phyloP scores from a whole-genome alignment of 345 rosid species.

The Sisymbrium irio region DNA sequence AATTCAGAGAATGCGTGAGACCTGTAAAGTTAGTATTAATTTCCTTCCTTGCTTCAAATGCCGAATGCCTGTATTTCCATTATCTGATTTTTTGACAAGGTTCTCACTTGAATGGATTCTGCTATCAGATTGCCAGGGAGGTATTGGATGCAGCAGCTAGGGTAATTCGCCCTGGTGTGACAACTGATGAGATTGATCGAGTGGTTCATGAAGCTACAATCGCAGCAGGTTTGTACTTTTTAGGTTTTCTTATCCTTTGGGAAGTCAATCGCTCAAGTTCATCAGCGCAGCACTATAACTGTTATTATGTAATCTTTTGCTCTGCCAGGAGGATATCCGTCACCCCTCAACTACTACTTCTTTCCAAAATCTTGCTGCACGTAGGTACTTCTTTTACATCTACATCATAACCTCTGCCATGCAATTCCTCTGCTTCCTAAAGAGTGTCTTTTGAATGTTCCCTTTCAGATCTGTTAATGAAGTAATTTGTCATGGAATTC shows the following conservation, averaged over 20 bases:
- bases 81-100: background rate
- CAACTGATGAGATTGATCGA: constrained; percentile 94
- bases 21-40: constrained; percentile 68
- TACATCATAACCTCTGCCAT: constrained; percentile 13
- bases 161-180: constrained; percentile 74
- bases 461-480: constrained; percentile 89
- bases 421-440: constrained; percentile 16
- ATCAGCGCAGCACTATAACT: background rate
- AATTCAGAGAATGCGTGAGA: constrained; percentile 84
- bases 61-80: background rate
- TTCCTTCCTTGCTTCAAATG: background rate
- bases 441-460: constrained; percentile 1
- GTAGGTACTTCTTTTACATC: constrained; percentile 64
- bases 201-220: constrained; percentile 90
- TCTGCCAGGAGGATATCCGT: constrained; percentile 89
- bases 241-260: background rate
- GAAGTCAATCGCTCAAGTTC: background rate
- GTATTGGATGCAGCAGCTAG: constrained; percentile 92
- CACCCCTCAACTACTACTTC: constrained; percentile 93
- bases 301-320: background rate
- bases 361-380: constrained; percentile 99
- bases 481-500: constrained; percentile 98
- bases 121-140: constrained; percentile 70
- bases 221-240: constrained; percentile 57
- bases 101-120: constrained; percentile 6